Percentiles rank a stretch among this genome's conserved stretches.
Evolutionary conservation across 2,329 filamentous ascomycete genomes (phyloP).

Genomic region (Metarhizium brunneum): DNA sequence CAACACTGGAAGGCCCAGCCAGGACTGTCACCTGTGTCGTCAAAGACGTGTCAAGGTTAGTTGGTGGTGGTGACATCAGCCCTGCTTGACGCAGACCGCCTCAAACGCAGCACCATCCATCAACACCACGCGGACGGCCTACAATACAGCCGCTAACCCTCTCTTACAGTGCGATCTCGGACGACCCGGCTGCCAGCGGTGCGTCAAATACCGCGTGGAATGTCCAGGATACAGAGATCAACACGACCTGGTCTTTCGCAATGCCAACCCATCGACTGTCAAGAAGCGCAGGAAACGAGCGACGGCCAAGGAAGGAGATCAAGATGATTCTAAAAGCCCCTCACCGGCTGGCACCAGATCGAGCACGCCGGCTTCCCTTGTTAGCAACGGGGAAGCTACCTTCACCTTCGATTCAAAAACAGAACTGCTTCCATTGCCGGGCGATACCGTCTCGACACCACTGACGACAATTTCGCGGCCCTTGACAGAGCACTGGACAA

Average conservation of each 20-base stretch:
- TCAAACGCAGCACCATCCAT: no score
- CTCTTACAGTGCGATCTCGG: conserved; percentile 27
- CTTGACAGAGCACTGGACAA: conserved; percentile 28
- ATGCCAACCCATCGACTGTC: conserved; percentile 18
- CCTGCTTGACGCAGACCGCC: no score
- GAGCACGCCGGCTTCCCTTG: conserved; percentile 1
- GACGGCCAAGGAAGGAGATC: conserved; percentile 3
- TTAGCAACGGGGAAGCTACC: conserved; percentile 4
- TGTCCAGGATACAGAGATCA: conserved; percentile 31
- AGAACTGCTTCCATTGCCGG: background rate
- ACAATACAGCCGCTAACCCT: background rate
- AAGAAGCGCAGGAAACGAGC: conserved; percentile 22
- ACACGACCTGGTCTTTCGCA: conserved; percentile 30
- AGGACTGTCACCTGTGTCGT: conserved; percentile 31
- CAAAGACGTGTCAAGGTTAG: conserved; percentile 30
- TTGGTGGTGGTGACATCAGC: background rate
- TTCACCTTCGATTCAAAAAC: conserved; percentile 4
- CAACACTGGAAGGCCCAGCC: conserved; percentile 30
- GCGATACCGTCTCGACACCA: conserved; percentile 1
- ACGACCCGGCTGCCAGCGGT: conserved; percentile 29
- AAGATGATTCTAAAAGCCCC: background rate
- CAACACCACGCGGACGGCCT: no score
- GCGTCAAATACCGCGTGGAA: conserved; percentile 29
- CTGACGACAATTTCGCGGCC: conserved; percentile 11
- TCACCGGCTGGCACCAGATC: background rate